Evolutionary conservation across 768 basidiomycete genomes (phyloP).

Genomic region (Tylopilus plumbeoviolaceoides): DNA sequence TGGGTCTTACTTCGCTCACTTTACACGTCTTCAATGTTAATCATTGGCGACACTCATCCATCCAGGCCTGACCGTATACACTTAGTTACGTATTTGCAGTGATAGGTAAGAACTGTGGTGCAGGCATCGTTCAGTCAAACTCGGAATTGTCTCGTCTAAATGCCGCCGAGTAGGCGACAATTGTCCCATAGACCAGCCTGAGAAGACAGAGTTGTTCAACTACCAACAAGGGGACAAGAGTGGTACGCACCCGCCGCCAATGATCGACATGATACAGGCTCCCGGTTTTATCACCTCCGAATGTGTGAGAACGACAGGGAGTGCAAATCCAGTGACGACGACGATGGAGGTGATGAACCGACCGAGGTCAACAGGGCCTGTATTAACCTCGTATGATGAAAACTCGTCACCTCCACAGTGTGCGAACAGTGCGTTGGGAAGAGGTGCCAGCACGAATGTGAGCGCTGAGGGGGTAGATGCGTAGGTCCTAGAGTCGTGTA

Average conservation of each 20-base stretch:
- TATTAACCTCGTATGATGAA: constrained; percentile 65
- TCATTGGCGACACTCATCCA: neutral
- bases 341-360: constrained; percentile 89
- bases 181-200: constrained; percentile 87
- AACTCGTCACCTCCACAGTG: constrained; percentile 91
- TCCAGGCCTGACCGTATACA: constrained; percentile 2
- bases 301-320: constrained; percentile 90
- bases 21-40: neutral
- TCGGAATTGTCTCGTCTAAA: constrained; percentile 83
- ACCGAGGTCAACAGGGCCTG: constrained; percentile 82
- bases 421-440: constrained; percentile 93
- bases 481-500: neutral
- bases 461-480: constrained; percentile 51
- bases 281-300: constrained; percentile 79
- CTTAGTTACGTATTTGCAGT: constrained; percentile 17
- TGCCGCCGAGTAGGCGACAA: constrained; percentile 79
- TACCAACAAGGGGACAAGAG: neutral
- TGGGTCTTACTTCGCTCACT: neutral
- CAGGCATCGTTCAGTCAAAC: constrained; percentile 46
- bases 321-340: constrained; percentile 89
- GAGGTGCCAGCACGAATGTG: constrained; percentile 91
- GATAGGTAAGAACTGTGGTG: neutral
- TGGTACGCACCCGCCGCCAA: constrained; percentile 72
- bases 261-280: constrained; percentile 92
- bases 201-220: neutral